Base-by-base conservation (phyloP, 371 early-diverging fungal genomes). In the Mortierella sp. region DNA sequence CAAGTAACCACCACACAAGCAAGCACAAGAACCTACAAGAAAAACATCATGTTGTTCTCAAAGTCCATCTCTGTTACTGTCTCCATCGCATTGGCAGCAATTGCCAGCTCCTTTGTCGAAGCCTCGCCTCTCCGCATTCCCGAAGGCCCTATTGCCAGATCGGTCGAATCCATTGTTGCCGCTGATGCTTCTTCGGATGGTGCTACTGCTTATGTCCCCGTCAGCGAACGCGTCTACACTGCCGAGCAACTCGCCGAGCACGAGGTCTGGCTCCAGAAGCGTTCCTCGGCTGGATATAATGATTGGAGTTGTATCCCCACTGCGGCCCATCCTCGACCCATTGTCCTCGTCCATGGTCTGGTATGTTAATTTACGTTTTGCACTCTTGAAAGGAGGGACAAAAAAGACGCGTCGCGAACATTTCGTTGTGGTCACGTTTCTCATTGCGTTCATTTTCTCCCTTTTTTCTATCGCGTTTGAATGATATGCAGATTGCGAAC, bases 321-420 rank as follows among this genome's bases (percentile, higher is more conserved):
- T 9, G 44, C 52, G 2, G 29, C 34, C 34, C 70, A 52, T 41
- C 68, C 74, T 6, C 41, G 39, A 16, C 70, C 76, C 16, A 5
- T 76, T 3, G 37, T 76, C 39, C 70, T 76, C 24, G 76, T 76
- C 41, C 76, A 76, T 29, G 76, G 76, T n/a, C 61, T 74, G 43
- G 73, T 70, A 44, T 31, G 68, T 68, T 55, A 11, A 5, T 4
- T 55, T 55, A 11, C 9, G 10, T 10, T 8, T 50, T 50, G 8
- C 24, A 10, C 26, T n/a, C 31, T n/a, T 29, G 29, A 14, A 14
- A 14, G 16, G 19, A 4, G 10, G 9, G 24, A 29, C n/a, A 8
- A 50, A 67, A 11, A 13, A 53, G 29, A 31, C 55, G 31, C 22
- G 22, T 50, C 24, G n/a, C 10, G 31, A 31, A 53, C 13, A 47